Base-by-base conservation (phyloP, 1,284 basidiomycete species). In the Bjerkandera adusta region DNA sequence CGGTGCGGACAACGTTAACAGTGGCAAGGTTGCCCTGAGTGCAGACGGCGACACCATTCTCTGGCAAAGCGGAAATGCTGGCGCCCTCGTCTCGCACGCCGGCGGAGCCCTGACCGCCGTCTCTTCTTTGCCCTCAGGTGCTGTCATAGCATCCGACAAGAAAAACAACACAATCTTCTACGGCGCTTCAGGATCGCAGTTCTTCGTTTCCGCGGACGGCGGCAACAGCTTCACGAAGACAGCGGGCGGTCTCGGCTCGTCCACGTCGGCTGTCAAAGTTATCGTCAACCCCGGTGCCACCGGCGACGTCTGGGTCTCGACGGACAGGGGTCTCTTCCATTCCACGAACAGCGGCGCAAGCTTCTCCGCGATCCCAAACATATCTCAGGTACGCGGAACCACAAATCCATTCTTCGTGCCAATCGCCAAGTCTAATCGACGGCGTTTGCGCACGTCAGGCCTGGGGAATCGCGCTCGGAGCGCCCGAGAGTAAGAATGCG, bases 71-170 rank as follows among this genome's bases (percentile, higher is more conserved):
- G 61, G 57, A n/a, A 53, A 59, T 36, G 72, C 72, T 39, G 75
- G 77, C 30, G 71, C 78, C 20, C 63, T 71, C 47, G 73, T 81
- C 7, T 83, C 81, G 4, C 71, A 74, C 44, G 71, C 71, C 53
- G 72, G 70, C 5, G 68, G 66, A 38, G 45, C 75, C 2, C 83
- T 83, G 59, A 62, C 66, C 1, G 54, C 69, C 3, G 78, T 83
- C 30, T 56, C 75, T 1, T 65, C 71, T 8, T 68, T 85, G 3
- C 79, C 80, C 2, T 67, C 74, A 6, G 65, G 63, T 36, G 72
- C 79, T 0, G 69, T 66, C 12, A 82, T 83, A 51, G 79, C 79
- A 4, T 77, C 81, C 2, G 81, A 83, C 63, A 83, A 82, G 63
- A 68, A 69, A 53, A 74, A 73, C 61, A 74, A 77, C 55, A 65